Percentiles rank a stretch among this genome's conserved stretches.
Conservation (phyloP, 2,329 filamentous ascomycete genomes). For the Pseudogymnoascus pannorum region DNA sequence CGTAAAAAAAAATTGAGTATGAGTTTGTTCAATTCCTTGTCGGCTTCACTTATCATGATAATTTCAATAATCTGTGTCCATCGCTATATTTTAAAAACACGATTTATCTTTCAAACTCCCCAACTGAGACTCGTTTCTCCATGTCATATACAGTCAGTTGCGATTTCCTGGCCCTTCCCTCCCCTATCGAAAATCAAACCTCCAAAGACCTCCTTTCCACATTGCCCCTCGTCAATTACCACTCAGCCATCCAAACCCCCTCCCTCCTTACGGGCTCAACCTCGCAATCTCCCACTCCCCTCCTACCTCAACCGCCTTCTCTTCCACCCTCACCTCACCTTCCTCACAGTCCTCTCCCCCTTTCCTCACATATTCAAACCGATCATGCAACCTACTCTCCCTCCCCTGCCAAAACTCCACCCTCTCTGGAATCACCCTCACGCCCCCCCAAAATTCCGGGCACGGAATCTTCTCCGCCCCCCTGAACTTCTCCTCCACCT, state of each 20-base stretch:
- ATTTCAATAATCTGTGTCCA: not conserved
- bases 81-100: not conserved
- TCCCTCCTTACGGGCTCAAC: constrained; percentile 64
- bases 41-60: no score
- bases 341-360: constrained; percentile 32
- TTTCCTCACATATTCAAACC: constrained; percentile 73
- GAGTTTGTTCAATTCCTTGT: no score
- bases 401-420: constrained; percentile 97
- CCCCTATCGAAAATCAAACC: not conserved
- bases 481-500: constrained; percentile 68
- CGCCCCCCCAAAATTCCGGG: constrained; percentile 88
- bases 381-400: constrained; percentile 83
- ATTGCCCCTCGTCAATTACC: not conserved
- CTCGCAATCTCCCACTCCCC: constrained; percentile 62
- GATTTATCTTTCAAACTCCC: not conserved
- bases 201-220: no score
- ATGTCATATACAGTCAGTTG: not conserved
- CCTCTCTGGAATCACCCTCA: constrained; percentile 75
- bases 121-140: not conserved
- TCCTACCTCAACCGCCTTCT: constrained; percentile 31
- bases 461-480: constrained; percentile 75
- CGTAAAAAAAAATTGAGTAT: not conserved
- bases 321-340: constrained; percentile 57
- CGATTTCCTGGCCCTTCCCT: not conserved
- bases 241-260: not conserved